Base-by-base conservation (phyloP, 2,329 filamentous ascomycete species). In the Hymenoscyphus scutula region DNA sequence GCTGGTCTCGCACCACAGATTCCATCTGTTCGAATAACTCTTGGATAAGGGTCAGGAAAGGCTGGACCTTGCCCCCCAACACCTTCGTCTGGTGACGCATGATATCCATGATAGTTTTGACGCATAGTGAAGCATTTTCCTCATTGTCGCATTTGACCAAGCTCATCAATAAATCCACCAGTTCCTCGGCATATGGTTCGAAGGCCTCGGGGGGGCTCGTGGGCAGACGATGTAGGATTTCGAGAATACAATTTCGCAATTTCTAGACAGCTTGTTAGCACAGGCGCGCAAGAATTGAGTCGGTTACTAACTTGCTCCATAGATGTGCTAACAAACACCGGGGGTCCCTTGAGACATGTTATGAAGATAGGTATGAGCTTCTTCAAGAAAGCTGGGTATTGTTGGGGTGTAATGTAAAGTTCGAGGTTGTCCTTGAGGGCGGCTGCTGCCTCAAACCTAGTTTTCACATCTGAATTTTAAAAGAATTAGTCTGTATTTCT, bases 41-140 rank as follows among this genome's bases (percentile, higher is more conserved):
- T 73, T 96, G 89, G 57, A 99, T 98, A 41, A 99, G 82, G 61
- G 89, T 88, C 63, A 99, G 79, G 75, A 99, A 99, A 2, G 87
- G 84, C 75, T 98, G 94, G 3, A 97, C 93, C 74, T 91, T 92
- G 62, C 85, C 83, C n/a, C 80, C 78, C 7, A 97, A 86, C 29
- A 89, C 87, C 78, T 94, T 96, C 62, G 89, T 86, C 76, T 98
- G 94, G 74, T 97, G 92, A 56, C 95, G 88, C 83, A 96, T 92
- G 67, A 98, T 89, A 74, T 99, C 95, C 80, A 97, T 97, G 58
- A 96, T 92, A 15, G 94, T 96, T 81, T 99, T 99, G 78, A 99
- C 92, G 75, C 94, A 97, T 66, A 99, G 80, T n/a, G 96, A 92
- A 1, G 94, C 95, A 81, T 99, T 99, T 67, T 99, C 95, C 77